These are phyloP conservation scores for Dioscorea zingiberensis DNA, from an alignment of 106 monocot genomes.

Conservation along the genomic window DNA sequence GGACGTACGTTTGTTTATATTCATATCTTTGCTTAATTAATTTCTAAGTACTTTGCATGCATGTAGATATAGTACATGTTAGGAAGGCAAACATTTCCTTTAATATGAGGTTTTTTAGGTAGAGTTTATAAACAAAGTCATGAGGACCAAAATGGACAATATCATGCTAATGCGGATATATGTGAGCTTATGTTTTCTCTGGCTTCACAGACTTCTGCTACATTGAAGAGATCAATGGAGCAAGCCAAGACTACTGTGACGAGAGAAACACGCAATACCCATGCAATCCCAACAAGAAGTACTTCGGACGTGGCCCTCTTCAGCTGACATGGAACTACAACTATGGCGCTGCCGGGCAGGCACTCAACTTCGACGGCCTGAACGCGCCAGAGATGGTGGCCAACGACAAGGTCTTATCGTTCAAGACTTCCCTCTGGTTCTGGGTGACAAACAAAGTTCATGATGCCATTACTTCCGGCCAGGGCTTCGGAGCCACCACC, in stretches of 20 bases:
- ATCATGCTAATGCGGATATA: too few relatives aligned
- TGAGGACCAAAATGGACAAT: too few relatives aligned
- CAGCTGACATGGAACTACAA: constrained; percentile 41
- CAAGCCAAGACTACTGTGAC: constrained; percentile 11
- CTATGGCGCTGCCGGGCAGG: constrained; percentile 20
- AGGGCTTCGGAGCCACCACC: constrained; percentile 40
- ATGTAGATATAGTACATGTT: too few relatives aligned
- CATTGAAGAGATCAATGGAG: constrained; percentile 28
- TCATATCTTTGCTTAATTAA: too few relatives aligned
- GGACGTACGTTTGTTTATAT: not conserved
- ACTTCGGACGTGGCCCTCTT: constrained; percentile 31
- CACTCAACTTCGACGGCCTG: constrained; percentile 26
- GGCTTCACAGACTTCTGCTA: constrained; percentile 20
- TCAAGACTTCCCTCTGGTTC: constrained; percentile 39
- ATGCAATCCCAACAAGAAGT: constrained; percentile 10
- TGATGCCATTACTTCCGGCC: constrained; percentile 13
- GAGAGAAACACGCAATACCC: constrained; percentile 7
- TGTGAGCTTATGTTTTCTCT: too few relatives aligned
- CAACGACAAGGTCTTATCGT: constrained; percentile 17
- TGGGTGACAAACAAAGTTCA: constrained; percentile 22
- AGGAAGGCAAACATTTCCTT: too few relatives aligned
- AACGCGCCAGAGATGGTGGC: constrained; percentile 22
- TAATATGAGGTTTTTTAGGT: too few relatives aligned
- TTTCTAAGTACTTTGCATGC: too few relatives aligned
- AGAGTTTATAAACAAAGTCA: too few relatives aligned